Conservation (phyloP, 331 rosid genomes). For the Pyracantha coccinea region DNA sequence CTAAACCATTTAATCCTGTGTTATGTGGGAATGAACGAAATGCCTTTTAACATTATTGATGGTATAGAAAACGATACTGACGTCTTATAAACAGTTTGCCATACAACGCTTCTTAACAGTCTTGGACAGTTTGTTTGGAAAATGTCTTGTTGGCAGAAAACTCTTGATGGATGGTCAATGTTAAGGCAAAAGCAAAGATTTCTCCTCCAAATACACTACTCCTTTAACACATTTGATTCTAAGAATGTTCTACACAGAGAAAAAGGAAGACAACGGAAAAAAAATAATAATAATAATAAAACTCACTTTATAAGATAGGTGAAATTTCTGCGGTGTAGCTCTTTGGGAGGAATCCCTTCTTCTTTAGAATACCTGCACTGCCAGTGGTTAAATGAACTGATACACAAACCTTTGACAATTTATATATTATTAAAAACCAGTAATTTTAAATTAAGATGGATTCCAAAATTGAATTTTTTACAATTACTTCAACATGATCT, state of each 20-base stretch:
- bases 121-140: not conserved
- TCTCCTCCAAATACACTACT: not conserved
- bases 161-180: not conserved
- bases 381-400: not conserved
- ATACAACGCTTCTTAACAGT: not conserved
- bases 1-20: not conserved
- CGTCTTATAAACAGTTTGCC: not conserved
- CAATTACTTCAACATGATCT: not conserved
- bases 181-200: not conserved
- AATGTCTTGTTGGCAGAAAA: not conserved
- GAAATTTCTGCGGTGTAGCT: slow-evolving; percentile 53
- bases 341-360: slow-evolving; percentile 55
- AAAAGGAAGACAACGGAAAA: not conserved
- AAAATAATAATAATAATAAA: too few relatives aligned
- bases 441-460: too few relatives aligned
- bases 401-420: not conserved
- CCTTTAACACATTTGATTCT: not conserved
- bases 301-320: slow-evolving; percentile 80
- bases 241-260: not conserved
- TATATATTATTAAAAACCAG: not conserved
- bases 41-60: not conserved
- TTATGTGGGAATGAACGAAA: not conserved
- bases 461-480: too few relatives aligned
- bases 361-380: slow-evolving; percentile 84
- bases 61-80: not conserved